Evolutionary conservation across 495 filamentous ascomycete species (phyloP).

Genomic region (Penicillium paxilli): DNA sequence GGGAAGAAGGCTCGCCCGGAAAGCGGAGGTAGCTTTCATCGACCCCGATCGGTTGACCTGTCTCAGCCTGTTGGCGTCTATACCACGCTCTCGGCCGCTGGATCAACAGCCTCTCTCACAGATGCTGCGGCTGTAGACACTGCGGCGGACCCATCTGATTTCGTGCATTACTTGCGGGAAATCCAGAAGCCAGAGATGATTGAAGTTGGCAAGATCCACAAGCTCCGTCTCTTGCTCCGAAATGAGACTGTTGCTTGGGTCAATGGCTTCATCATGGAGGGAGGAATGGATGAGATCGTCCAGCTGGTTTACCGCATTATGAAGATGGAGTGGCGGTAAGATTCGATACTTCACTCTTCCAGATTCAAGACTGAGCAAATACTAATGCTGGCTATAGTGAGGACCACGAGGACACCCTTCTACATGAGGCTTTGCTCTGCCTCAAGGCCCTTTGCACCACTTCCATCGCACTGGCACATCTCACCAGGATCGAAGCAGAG

Average conservation of each 20-base stretch:
- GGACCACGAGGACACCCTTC: constrained; percentile 91
- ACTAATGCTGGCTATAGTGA: constrained; percentile 59
- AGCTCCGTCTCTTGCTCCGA: constrained; percentile 82
- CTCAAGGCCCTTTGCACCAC: constrained; percentile 95
- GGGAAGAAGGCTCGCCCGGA: constrained; percentile 56
- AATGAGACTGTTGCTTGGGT: constrained; percentile 97
- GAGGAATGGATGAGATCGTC: constrained; percentile 91
- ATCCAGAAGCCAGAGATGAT: constrained; percentile 76
- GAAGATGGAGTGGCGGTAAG: constrained; percentile 93
- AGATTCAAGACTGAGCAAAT: neutral
- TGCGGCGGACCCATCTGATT: constrained; percentile 68
- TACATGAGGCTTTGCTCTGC: constrained; percentile 91
- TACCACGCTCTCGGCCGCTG: constrained; percentile 44
- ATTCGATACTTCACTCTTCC: constrained; percentile 12
- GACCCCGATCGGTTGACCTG: constrained; percentile 45
- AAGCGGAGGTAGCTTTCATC: constrained; percentile 34
- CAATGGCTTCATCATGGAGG: constrained; percentile 81
- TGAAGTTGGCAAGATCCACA: constrained; percentile 92
- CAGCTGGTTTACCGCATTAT: constrained; percentile 84
- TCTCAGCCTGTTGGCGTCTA: constrained; percentile 47
- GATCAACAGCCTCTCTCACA: constrained; percentile 42
- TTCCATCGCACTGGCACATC: constrained; percentile 73
- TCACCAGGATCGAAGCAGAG: constrained; percentile 73
- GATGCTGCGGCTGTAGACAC: constrained; percentile 45
- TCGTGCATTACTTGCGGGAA: constrained; percentile 75